Evolutionary conservation across 1,284 basidiomycete genomes (phyloP), one percentile per base, ranked within the genome.

Genomic region (Trichosporon coremiiforme): DNA sequence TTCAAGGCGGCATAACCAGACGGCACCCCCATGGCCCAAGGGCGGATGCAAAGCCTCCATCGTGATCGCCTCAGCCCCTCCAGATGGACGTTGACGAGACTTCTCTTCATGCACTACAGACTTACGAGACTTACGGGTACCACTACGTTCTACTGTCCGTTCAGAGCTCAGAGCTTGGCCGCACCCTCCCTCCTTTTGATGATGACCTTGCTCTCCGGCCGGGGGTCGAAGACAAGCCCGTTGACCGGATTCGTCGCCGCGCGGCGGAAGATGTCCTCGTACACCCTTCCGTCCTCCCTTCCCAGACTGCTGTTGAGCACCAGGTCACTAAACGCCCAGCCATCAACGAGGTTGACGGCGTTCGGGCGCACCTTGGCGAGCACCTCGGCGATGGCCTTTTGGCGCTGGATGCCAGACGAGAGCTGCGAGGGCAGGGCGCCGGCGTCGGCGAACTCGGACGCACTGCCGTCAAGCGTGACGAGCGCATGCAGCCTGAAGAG

Each of bases 261-360:
- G 38, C 66, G 85, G 71, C 83, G 79, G 76, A 85, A 86, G 77
- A 86, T 85, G 67, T 81, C 80, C 65, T 84, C 82, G 78, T 85
- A 85, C 50, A 85, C 80, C 53, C 84, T 79, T 13, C 85, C 85
- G 73, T 85, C 84, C 74, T 82, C 82, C 57, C 83, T 79, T 35
- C 85, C 87, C 22, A 88, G 84, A 25, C 86, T 86, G 47, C 85
- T 86, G 80, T 87, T 87, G 80, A 87, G 82, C 70, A 87, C 83
- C 78, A 87, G 85, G 77, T 87, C 87, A 35, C 82, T 83, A 50
- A 86, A 83, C 20, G 84, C 84, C 76, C 87, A 88, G 20, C 85
- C 80, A 78, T 87, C 87, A 67, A 86, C 79, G 55, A 87, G 80
- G 15, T 85, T 84, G 67, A 85, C 41, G 55, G 64, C 66, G 57